Evolutionary conservation across 305 asterid genomes (phyloP), one percentile per base, ranked within the genome.

Genomic region (Withania somnifera): DNA sequence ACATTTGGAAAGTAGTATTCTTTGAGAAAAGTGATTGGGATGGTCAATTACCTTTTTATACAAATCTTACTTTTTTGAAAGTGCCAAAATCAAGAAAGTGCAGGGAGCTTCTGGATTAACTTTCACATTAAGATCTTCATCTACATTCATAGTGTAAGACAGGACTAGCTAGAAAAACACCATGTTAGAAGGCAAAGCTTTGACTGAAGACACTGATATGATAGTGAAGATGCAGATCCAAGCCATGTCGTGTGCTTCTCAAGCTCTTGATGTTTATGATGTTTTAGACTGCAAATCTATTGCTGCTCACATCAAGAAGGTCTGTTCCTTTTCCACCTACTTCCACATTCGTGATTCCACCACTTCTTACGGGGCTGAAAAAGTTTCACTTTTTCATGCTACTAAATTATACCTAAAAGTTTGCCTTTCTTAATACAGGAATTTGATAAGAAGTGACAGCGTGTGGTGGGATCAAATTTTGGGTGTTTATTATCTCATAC

Each of bases 201-300:
- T 85, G 85, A 87, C 93, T 24, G 94, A 93, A 82, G 99, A 93
- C 24, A 89, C 95, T 30, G 97, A 95, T 51, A 95, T 95, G 99
- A 97, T 98, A 57, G 52, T 88, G 89, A 93, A 92, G 93, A 93
- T 95, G 98, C 99, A 94, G 93, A 85, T 89, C 77, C 96, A 95
- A 80, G 99, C 97, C 17, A 92, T 93, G 97, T n/a, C 88, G 91
- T 45, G 90, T 82, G 98, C 97, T 85, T 95, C 96, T 82, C 95
- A 91, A 82, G 98, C 99, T 86, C 81, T 93, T 85, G 98, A 95
- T 91, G 90, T 91, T n/a, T 92, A 88, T 79, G 97, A 95, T 89
- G 99, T 92, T 78, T 80, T 87, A 4, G 98, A 95, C 79, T 91
- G 89, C 90, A 91, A 60, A 86, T 91, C 94, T 83, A 86, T 95